Evolutionary conservation across 2,329 filamentous ascomycete genomes (phyloP).

Genomic region (Monosporascus sp.): DNA sequence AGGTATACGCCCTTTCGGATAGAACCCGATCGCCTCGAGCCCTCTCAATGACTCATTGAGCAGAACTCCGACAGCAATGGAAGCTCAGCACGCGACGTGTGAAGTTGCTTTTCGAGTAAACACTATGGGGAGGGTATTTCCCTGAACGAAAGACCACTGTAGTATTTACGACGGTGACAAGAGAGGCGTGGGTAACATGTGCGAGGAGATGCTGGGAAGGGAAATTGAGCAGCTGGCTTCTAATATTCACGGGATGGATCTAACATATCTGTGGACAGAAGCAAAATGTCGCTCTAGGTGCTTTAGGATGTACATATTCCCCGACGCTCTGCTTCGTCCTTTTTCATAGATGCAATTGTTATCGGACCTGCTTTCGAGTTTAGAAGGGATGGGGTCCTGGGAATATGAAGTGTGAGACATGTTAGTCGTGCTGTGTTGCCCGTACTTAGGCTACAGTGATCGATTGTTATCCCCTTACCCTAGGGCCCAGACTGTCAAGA

Average conservation of each 20-base stretch:
- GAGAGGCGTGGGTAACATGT: neutral
- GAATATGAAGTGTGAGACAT: too few relatives aligned
- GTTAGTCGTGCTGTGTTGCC: too few relatives aligned
- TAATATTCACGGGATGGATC: neutral
- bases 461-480: too few relatives aligned
- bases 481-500: too few relatives aligned
- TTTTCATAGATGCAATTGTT: neutral
- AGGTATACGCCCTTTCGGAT: constrained; percentile 8
- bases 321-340: neutral
- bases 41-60: neutral
- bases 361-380: too few relatives aligned
- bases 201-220: neutral
- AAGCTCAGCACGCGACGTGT: neutral
- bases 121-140: neutral
- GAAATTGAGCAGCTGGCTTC: neutral
- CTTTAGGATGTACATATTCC: neutral
- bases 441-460: too few relatives aligned
- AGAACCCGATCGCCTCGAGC: constrained; percentile 3
- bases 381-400: too few relatives aligned
- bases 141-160: neutral
- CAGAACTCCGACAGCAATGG: neutral
- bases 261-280: neutral
- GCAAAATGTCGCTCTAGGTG: neutral
- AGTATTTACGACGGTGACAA: neutral
- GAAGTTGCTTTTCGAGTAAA: neutral